Evolutionary conservation across 1,284 basidiomycete genomes (phyloP).

Genomic region (Mixia osmundae): DNA sequence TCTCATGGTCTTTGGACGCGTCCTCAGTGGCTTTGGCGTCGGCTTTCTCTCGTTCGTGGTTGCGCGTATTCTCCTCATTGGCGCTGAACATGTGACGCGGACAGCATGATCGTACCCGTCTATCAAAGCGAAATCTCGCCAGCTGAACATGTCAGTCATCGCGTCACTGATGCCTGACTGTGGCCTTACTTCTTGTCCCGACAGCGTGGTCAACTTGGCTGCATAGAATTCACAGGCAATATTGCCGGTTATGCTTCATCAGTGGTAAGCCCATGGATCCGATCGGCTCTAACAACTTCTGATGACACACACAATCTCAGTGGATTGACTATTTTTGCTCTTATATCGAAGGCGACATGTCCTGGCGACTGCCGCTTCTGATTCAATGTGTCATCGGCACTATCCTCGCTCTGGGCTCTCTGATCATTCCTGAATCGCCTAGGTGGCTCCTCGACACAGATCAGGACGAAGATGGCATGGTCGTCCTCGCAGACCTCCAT

Average conservation of each 20-base stretch:
- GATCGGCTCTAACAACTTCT: background rate
- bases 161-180: conserved; percentile 4
- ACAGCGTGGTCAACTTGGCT: conserved; percentile 69
- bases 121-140: conserved; percentile 95
- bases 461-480: conserved; percentile 61
- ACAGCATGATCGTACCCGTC: conserved; percentile 82
- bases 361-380: conserved; percentile 24
- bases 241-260: conserved; percentile 86
- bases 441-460: conserved; percentile 85
- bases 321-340: conserved; percentile 92
- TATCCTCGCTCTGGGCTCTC: conserved; percentile 55
- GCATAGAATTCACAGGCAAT: conserved; percentile 76
- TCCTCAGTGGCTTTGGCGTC: conserved; percentile 79
- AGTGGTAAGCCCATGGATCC: conserved; percentile 37
- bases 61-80: background rate
- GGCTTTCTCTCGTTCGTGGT: conserved; percentile 58
- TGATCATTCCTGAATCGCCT: conserved; percentile 80
- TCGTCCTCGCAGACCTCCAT: conserved; percentile 71
- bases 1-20: conserved; percentile 65
- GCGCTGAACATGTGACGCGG: background rate
- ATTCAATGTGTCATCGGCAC: conserved; percentile 43
- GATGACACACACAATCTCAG: conserved; percentile 24
- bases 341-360: conserved; percentile 29
- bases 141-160: conserved; percentile 50
- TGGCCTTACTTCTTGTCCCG: conserved; percentile 1